Conservation (phyloP, 2,329 filamentous ascomycete genomes). For the Gnomoniopsis smithogilvyi region DNA sequence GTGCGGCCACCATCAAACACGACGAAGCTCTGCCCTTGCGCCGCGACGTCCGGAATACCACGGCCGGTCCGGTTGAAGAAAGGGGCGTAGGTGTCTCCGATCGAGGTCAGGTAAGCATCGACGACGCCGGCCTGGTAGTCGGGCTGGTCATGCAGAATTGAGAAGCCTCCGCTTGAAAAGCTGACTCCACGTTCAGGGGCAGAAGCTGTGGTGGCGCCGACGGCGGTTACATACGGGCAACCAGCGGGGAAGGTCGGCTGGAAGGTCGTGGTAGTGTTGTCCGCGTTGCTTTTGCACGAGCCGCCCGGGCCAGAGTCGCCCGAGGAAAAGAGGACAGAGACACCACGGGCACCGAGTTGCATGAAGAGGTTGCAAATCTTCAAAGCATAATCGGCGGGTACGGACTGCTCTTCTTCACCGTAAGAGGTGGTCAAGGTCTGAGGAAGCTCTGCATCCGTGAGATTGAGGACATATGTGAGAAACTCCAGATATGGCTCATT, state of each 20-base stretch:
- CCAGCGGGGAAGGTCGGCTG: conserved; percentile 25
- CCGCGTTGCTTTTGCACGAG: conserved; percentile 12
- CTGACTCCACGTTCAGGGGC: conserved; percentile 33
- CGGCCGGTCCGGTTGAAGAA: conserved; percentile 35
- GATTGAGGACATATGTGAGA: conserved; percentile 55
- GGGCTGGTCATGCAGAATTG: conserved; percentile 33
- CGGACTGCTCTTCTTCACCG: conserved; percentile 61
- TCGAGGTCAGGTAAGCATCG: conserved; percentile 31
- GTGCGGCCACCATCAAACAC: conserved; percentile 28
- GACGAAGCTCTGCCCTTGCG: conserved; percentile 50
- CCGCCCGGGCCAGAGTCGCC: conserved; percentile 11
- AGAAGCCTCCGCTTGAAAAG: conserved; percentile 38
- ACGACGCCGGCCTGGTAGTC: conserved; percentile 32
- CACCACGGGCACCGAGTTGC: conserved; percentile 61
- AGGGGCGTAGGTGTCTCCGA: conserved; percentile 33
- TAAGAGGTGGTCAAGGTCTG: conserved; percentile 63
- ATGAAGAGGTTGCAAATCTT: conserved; percentile 61
- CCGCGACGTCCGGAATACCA: conserved; percentile 37
- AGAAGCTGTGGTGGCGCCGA: conserved; percentile 48
- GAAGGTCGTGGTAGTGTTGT: conserved; percentile 15
- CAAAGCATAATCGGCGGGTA: conserved; percentile 57
- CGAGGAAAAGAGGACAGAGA: conserved; percentile 54
- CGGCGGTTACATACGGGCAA: conserved; percentile 54
- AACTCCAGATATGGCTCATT: conserved; percentile 69
- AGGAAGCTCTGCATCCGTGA: conserved; percentile 49